Base-by-base conservation (phyloP, 202 grass and related monocot genomes). In the Panicum virgatum region DNA sequence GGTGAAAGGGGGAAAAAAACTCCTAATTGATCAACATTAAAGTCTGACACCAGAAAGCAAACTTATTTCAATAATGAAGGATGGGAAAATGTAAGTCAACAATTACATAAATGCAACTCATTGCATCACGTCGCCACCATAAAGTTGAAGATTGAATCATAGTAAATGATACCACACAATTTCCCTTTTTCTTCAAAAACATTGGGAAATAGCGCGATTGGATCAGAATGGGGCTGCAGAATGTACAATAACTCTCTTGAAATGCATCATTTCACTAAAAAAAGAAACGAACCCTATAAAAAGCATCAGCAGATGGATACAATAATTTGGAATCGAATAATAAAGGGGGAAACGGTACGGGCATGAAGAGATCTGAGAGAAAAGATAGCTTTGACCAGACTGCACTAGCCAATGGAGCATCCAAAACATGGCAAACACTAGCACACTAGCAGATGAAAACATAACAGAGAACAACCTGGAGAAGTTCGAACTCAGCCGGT, bases 321-420 rank as follows among this genome's bases (percentile, higher is more conserved):
- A 30, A 30, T 29, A 72, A 72, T 47, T 72, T 34, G 46, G 29
- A 72, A 51, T 30, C 9, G 0, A 52, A n/a, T 47, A 52, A 54
- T n/a, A n/a, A 19, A 25, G 27, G 56, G 56, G 13, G 9, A 85
- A 84, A 59, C 45, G 43, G 36, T 27, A 63, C 15, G 18, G 27
- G 11, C 69, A 75, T 20, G 54, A 38, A 30, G 69, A 77, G 82
- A 85, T 89, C 77, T 85, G 57, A 72, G 78, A 77, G 57, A 82
- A 77, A 13, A 77, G 25, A 75, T 34, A 40, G 40, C 39, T 39
- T 79, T 73, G 66, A 83, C 80, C 60, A 72, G 48, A 38, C 10
- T 66, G 1, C 32, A 83, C 42, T 34, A 42, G 75, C 38, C 11
- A 56, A 80, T 66, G 47, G 46, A 45, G 5, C 59, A 86, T 51